Evolutionary conservation across 129 eudicot genomes (phyloP).

Genomic region (Mikania micrantha): DNA sequence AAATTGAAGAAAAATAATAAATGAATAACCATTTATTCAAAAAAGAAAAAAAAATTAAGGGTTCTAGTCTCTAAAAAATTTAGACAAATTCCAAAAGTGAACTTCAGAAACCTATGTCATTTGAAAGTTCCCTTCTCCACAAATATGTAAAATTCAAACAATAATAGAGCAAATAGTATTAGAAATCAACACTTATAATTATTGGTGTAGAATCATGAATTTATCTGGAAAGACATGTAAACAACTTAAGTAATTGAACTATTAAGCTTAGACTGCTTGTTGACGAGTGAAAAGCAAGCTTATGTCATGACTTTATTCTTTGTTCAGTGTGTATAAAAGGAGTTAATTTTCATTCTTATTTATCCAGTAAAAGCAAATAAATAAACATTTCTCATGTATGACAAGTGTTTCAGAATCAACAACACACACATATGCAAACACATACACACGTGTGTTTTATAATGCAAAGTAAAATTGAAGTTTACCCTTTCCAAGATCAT

Average conservation of each 20-base stretch:
- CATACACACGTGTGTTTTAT: background rate
- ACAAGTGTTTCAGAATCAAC: background rate
- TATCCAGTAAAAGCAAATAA: background rate
- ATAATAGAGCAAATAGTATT: no score
- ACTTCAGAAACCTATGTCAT: background rate
- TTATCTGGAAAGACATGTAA: background rate
- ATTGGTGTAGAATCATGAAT: no score
- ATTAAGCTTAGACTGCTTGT: background rate
- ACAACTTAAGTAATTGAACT: no score
- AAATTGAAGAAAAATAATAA: background rate
- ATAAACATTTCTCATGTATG: background rate
- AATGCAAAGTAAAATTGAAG: background rate
- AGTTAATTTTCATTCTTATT: background rate
- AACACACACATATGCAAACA: background rate
- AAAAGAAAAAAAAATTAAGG: background rate
- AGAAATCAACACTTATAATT: background rate
- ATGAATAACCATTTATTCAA: background rate
- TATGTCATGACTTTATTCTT: background rate
- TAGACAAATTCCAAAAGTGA: background rate
- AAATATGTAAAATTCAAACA: no score
- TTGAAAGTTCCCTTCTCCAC: background rate
- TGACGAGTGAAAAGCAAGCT: background rate
- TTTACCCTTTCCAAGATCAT: conserved; percentile 94
- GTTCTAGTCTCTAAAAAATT: background rate
- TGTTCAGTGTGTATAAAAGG: background rate